These are phyloP conservation scores for Coniochaeta prunicola DNA, from an alignment of 2,329 filamentous ascomycete genomes.

Conservation along the genomic window DNA sequence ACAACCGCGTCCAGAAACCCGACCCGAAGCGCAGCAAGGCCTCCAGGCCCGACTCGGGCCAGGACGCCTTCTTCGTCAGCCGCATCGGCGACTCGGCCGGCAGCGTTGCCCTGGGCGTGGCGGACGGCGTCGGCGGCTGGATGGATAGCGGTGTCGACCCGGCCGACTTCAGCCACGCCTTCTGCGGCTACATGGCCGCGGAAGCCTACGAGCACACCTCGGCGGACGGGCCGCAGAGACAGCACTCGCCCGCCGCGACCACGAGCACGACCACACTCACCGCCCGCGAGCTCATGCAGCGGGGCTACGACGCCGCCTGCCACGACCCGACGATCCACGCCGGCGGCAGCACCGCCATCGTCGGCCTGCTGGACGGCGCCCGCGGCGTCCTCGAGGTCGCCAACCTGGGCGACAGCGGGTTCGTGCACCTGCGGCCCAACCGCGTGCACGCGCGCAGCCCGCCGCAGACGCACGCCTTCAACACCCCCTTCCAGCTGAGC, in stretches of 20 bases:
- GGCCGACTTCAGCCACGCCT: conserved; percentile 86
- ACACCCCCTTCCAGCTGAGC: conserved; percentile 91
- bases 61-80: conserved; percentile 93
- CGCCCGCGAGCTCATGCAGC: conserved; percentile 68
- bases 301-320: conserved; percentile 76
- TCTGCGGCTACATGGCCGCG: conserved; percentile 89
- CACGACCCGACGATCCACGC: conserved; percentile 66
- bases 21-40: conserved; percentile 41
- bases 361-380: conserved; percentile 63
- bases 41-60: conserved; percentile 69
- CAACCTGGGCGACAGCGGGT: conserved; percentile 93
- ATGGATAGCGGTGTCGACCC: conserved; percentile 87
- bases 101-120: conserved; percentile 76
- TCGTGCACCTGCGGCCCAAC: conserved; percentile 77
- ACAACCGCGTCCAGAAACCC: conserved; percentile 47
- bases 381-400: conserved; percentile 78
- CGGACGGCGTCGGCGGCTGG: conserved; percentile 95
- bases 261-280: conserved; percentile 34
- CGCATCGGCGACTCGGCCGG: conserved; percentile 61
- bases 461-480: conserved; percentile 93
- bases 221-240: conserved; percentile 12
- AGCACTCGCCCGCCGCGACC: no score
- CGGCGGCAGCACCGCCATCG: conserved; percentile 85
- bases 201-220: conserved; percentile 54
- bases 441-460: conserved; percentile 77